Evolutionary conservation across 139 green algal genomes (phyloP), one percentile per base, ranked within the genome.

Genomic region (Micractinium sp.): DNA sequence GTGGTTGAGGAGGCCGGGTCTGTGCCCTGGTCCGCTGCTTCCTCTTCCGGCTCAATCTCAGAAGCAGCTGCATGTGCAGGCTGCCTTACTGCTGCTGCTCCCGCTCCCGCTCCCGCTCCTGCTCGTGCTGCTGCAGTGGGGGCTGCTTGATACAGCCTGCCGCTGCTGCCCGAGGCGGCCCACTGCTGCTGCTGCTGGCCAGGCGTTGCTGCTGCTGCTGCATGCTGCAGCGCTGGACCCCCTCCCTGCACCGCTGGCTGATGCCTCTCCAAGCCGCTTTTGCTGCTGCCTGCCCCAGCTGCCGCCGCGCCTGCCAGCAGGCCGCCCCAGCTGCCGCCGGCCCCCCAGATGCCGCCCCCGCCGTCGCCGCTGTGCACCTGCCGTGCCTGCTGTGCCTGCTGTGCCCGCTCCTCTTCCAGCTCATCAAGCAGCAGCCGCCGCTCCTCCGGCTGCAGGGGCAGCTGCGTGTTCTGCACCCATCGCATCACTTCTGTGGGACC

Each of bases 401-500:
- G 47, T 38, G 60, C 36, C 80, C 71, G 80, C 80, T 73, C 47
- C 27, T 13, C 35, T 13, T 61, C 27, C 63, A 88, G 85, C 85
- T 88, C 71, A 2, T 47, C 41, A 19, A 71, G 22, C 69, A 88
- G 85, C 19, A 82, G 41, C 71, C 73, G 31, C 31, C 85, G 71
- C 71, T 88, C 85, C 2, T 71, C 71, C 2, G 19, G 41, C 38
- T 1, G 19, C 18, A 88, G n/a, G 29, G 71, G 85, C 41, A 88
- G 85, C 85, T 82, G n/a, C 31, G 85, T 74, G 0, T 81, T 31
- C 41, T 73, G 22, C 69, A 88, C 71, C 85, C 85, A 88, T 7
- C 85, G 85, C 41, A 36, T 47, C 71, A 88, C 85, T 31, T 33
- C 85, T 88, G 83, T 38, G 67, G 56, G 27, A 39, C 33, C 9